These are phyloP conservation scores for Gardenia jasminoides DNA, from an alignment of 257 asterid genomes.

Conservation along the genomic window DNA sequence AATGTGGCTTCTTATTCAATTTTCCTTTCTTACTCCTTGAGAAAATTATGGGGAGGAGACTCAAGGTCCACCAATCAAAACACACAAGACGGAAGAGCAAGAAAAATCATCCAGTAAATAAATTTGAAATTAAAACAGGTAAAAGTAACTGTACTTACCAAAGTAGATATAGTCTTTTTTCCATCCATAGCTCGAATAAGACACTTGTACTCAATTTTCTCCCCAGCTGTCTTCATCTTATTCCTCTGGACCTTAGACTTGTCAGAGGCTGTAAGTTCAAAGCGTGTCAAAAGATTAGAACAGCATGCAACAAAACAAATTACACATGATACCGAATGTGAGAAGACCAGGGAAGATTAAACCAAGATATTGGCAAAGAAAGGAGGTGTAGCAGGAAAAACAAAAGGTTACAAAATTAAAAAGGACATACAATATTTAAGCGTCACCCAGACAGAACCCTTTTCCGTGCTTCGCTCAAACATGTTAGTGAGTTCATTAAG, in stretches of 20 bases:
- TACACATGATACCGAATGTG: too few relatives aligned
- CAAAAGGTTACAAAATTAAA: background rate
- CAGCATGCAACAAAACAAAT: background rate
- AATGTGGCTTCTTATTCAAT: background rate
- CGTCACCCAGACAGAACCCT: slow-evolving; percentile 92
- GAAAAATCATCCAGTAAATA: background rate
- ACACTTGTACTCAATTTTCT: slow-evolving; percentile 63
- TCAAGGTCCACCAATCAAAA: too few relatives aligned
- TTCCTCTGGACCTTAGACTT: slow-evolving; percentile 61
- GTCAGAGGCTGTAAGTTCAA: slow-evolving; percentile 56
- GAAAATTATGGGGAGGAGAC: background rate
- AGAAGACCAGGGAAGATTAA: background rate
- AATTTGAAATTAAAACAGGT: background rate
- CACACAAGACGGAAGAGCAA: background rate
- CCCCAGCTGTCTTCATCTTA: slow-evolving; percentile 64
- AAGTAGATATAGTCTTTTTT: slow-evolving; percentile 65
- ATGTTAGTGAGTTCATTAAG: slow-evolving; percentile 71
- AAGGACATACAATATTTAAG: slow-evolving; percentile 62
- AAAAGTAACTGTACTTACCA: slow-evolving; percentile 34
- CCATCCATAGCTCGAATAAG: slow-evolving; percentile 82
- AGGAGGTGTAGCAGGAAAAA: background rate
- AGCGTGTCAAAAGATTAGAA: background rate
- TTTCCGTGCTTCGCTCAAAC: slow-evolving; percentile 77
- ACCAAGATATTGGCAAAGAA: background rate
- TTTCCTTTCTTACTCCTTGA: background rate